Base-by-base conservation (phyloP, 2,329 filamentous ascomycete genomes). In the Diaporthe australafricana region DNA sequence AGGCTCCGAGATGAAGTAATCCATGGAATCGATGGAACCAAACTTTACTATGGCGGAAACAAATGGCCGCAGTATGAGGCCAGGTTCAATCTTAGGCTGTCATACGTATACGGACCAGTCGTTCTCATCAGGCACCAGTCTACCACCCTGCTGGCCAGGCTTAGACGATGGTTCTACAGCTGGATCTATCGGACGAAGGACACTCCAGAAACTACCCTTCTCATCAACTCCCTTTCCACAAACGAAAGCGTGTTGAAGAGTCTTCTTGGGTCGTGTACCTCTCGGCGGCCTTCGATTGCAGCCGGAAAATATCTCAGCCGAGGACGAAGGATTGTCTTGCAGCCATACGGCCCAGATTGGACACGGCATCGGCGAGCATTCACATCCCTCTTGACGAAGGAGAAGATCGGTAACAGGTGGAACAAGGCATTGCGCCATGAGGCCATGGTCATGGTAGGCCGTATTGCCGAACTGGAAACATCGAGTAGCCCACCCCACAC, bases 231-330 rank as follows among this genome's bases (percentile, higher is more conserved):
- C 5, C 12, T 73, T 3, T 38, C 56, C 32, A 52, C 65, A 5
- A 66, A 73, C 11, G 69, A 73, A 40, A 5, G n/a, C 1, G 9
- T 30, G 1, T 25, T 73, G 14, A 72, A 72, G 47, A 25, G 30
- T 20, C 22, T 73, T 9, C 53, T 73, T 22, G 62, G 47, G 14
- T 42, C 69, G 6, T 69, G 70, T 40, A 45, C 72, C 14, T 73
- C 72, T 3, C 69, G 72, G 9, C 35, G 55, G 25, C 56, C 70
- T 11, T 73, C 70, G 1, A 65, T 73, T 14, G 57, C 72, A 9
- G 69, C 72, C 1, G 72, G 72, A 11, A 72, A 72, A 16, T 71
- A 73, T 32, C 70, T 73, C 50, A 73, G 72, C 42, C 48, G 65
- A 25, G 72, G 72, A 1, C 50, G 52, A 12, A 52, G 72, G 11